Conservation (phyloP, 2,329 filamentous ascomycete species). For the Fusarium sp. region DNA sequence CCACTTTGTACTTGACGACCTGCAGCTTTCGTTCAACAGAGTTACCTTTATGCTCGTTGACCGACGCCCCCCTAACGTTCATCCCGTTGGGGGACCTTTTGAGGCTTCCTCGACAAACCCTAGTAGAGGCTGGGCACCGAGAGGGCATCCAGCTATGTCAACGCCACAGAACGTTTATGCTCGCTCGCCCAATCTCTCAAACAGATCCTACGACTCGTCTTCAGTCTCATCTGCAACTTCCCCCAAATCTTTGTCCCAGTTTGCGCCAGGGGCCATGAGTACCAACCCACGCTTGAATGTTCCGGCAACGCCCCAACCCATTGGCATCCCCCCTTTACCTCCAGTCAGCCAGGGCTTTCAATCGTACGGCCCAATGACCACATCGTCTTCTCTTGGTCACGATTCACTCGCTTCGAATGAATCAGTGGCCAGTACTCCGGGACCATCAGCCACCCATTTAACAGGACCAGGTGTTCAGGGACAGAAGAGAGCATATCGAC, state of each 20-base stretch:
- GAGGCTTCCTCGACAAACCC: slow-evolving; percentile 28
- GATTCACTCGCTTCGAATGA: slow-evolving; percentile 71
- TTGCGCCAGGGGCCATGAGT: slow-evolving; percentile 64
- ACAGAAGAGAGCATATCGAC: slow-evolving; percentile 94
- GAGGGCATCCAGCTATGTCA: slow-evolving; percentile 57
- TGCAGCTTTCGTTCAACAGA: slow-evolving; percentile 38
- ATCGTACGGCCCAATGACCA: slow-evolving; percentile 64
- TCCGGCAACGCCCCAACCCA: slow-evolving; percentile 63
- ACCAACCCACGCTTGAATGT: slow-evolving; percentile 62
- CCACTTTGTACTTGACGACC: slow-evolving; percentile 35
- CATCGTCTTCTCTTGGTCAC: slow-evolving; percentile 64
- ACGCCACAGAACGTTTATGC: slow-evolving; percentile 67
- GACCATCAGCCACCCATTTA: slow-evolving; percentile 51
- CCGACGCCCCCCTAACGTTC: slow-evolving; percentile 34
- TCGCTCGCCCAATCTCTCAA: slow-evolving; percentile 71
- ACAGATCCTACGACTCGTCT: slow-evolving; percentile 72
- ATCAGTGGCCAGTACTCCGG: slow-evolving; percentile 67
- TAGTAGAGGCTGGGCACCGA: slow-evolving; percentile 31
- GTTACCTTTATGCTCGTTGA: slow-evolving; percentile 43
- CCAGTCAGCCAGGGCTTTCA: slow-evolving; percentile 63
- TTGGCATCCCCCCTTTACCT: slow-evolving; percentile 64
- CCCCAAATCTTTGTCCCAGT: slow-evolving; percentile 65
- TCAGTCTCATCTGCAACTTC: slow-evolving; percentile 72
- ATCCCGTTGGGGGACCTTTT: slow-evolving; percentile 33
- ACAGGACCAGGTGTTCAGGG: slow-evolving; percentile 66